Percentiles rank a stretch among this genome's conserved stretches.
Evolutionary conservation across 495 filamentous ascomycete species (phyloP).

Genomic region (Mycothermus thermophilus): DNA sequence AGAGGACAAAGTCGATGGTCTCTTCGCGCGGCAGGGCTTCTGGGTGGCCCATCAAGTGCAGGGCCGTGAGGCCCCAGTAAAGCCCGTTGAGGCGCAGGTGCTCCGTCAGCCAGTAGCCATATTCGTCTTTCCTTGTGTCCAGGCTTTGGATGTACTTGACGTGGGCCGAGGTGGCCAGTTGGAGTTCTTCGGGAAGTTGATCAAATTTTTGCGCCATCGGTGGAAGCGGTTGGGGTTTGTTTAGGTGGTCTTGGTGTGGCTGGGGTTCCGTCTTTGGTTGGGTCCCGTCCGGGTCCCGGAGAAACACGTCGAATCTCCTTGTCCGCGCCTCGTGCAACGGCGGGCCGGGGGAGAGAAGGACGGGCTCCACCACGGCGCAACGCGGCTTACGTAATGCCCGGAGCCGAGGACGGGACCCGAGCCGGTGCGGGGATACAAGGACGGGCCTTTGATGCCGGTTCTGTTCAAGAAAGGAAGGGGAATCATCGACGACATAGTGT

Average conservation of each 20-base stretch:
- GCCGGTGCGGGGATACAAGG: too few species aligned
- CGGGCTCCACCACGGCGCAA: too few species aligned
- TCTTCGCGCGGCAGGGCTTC: slow-evolving; percentile 67
- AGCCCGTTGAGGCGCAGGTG: slow-evolving; percentile 88
- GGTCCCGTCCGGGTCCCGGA: not conserved
- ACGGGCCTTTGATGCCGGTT: too few species aligned
- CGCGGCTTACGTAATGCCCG: too few species aligned
- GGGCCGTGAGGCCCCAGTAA: slow-evolving; percentile 87
- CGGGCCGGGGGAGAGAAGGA: too few species aligned
- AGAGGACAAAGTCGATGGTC: slow-evolving; percentile 81
- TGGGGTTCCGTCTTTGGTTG: not conserved
- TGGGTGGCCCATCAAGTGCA: slow-evolving; percentile 71
- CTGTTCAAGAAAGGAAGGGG: too few species aligned
- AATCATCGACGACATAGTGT: too few species aligned
- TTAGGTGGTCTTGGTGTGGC: not conserved
- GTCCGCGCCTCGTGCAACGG: too few species aligned
- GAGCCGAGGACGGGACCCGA: too few species aligned
- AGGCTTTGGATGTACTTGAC: slow-evolving; percentile 88
- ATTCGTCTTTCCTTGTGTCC: slow-evolving; percentile 80
- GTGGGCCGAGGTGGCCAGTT: slow-evolving; percentile 59
- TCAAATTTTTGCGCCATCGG: slow-evolving; percentile 15
- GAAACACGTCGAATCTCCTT: too few species aligned
- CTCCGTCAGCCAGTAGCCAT: slow-evolving; percentile 95
- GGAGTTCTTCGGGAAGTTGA: slow-evolving; percentile 44
- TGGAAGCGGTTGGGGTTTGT: too few species aligned